Conservation (phyloP, 768 basidiomycete species). For the Mrakia gelida region DNA sequence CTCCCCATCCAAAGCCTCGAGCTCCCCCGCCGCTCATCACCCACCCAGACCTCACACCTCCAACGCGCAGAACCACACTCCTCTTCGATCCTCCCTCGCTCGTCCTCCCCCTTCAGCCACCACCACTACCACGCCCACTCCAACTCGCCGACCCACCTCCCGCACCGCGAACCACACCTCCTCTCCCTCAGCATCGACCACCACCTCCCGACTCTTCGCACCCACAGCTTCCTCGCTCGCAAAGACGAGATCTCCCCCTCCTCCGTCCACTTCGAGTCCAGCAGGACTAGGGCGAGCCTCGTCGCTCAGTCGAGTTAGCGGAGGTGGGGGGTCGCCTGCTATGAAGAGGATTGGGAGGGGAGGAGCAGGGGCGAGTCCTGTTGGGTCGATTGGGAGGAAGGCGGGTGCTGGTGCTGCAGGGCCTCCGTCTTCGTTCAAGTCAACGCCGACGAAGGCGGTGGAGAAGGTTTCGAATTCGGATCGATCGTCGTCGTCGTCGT, state of each 20-base stretch:
- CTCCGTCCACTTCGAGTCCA: neutral
- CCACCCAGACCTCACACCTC: conserved; percentile 10
- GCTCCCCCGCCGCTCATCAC: neutral
- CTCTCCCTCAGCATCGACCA: neutral
- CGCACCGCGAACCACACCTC: neutral
- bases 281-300: neutral
- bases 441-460: neutral
- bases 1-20: neutral
- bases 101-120: neutral
- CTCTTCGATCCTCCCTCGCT: neutral
- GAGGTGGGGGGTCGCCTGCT: neutral
- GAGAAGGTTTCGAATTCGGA: neutral
- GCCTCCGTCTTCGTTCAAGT: neutral
- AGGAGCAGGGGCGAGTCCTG: neutral
- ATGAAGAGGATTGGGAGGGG: neutral
- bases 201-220: conserved; percentile 6
- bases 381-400: neutral
- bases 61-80: neutral
- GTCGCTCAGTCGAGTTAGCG: neutral
- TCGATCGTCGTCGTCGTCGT: neutral
- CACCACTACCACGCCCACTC: neutral
- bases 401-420: neutral
- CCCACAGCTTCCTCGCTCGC: conserved; percentile 20
- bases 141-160: conserved; percentile 6
- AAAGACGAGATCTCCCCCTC: conserved; percentile 2